phyloP scores from a whole-genome alignment of 306 rosid species.

The Quercus wislizeni region DNA sequence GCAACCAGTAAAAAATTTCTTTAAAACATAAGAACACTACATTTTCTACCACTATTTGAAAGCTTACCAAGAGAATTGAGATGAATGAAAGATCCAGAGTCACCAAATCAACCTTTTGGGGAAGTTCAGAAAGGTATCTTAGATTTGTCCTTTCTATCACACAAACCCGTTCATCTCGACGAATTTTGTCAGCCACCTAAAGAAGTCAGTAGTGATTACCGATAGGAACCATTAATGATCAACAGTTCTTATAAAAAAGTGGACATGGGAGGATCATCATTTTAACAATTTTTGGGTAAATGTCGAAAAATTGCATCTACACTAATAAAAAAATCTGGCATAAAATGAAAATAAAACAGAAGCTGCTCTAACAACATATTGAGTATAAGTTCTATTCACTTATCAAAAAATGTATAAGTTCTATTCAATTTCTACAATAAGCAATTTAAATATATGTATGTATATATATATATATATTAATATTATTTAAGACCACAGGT shows the following conservation, averaged over 20 bases:
- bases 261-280: neutral
- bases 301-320: too few relatives aligned
- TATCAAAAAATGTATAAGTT: too few relatives aligned
- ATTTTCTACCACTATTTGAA: conserved; percentile 13
- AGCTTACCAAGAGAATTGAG: conserved; percentile 83
- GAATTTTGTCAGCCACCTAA: conserved; percentile 88
- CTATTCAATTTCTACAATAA: neutral
- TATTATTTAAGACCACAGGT: neutral
- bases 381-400: too few relatives aligned
- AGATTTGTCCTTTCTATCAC: conserved; percentile 87
- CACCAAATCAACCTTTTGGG: conserved; percentile 86
- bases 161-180: conserved; percentile 71
- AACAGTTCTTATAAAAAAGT: neutral
- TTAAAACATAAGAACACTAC: neutral
- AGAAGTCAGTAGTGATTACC: conserved; percentile 15
- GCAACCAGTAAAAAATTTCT: neutral
- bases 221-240: neutral
- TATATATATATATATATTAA: too few relatives aligned
- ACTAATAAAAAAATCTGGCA: too few relatives aligned
- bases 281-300: neutral
- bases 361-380: too few relatives aligned
- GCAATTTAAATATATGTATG: neutral
- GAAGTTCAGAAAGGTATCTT: conserved; percentile 80
- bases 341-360: too few relatives aligned
- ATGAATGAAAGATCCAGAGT: conserved; percentile 95